Base-by-base conservation (phyloP, 768 basidiomycete species). In the Cantharellus cinnabarinus region DNA sequence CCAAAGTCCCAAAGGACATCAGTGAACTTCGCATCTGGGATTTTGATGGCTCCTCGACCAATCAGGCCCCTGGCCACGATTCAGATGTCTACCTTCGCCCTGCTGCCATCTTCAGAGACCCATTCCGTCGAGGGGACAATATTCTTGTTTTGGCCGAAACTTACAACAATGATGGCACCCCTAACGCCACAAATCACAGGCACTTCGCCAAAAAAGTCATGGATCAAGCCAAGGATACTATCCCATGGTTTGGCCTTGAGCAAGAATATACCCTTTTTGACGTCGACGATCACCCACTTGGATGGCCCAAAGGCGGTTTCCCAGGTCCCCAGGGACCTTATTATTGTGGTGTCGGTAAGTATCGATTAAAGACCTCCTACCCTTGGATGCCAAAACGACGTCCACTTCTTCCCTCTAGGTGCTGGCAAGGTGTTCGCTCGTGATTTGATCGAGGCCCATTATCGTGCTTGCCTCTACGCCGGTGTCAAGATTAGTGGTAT, bases 251-350 rank as follows among this genome's bases (percentile, higher is more conserved):
- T 71, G 91, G 94, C 74, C 76, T 98, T 63, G 94, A 98, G 73
- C 95, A 99, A 72, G 95, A 98, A 70, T 99, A 97, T 77, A 98
- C 94, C 65, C 83, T 99, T 65, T 86, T 99, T 66, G 91, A 90
- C 68, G 77, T 76, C 64, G 95, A 98, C 70, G 91, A 83, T 65
- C 76, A 78, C 62, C 94, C 94, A 52, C 85, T 76, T 71, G 90
- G 89, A 59, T 98, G 95, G 95, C 95, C 95, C 67, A 91, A 91
- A 74, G 91, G 90, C 66, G 95, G 95, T 73, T 99, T 97, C 84
- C 95, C 95, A 63, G 95, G 87, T 68, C 93, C 95, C 62, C 95
- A 99, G 71, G 95, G 95, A 62, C 95, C 95, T 56, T 97, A 99
- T 74, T 99, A 99, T 75, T 99, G 95, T 68, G 95, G 94, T 76